A percentile compares a stretch with the other conserved stretches of the same genome.
These are phyloP conservation scores for Picochlorum costavermella DNA, from an alignment of 139 green algal genomes.

Conservation along the genomic window DNA sequence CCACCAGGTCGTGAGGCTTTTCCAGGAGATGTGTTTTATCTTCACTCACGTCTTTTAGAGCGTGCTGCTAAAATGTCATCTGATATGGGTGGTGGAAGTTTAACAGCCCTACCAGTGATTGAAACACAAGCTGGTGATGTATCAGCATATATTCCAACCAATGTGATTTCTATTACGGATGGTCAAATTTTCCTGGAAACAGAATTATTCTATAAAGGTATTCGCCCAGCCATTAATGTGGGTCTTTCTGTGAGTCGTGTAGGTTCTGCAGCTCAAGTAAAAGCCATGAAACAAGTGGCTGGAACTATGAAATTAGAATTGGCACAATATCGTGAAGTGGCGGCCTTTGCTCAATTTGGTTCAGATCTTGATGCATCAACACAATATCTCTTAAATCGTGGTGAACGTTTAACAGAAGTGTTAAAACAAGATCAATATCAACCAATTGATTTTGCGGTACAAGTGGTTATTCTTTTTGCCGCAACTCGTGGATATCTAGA, in stretches of 20 bases:
- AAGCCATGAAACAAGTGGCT: constrained; percentile 80
- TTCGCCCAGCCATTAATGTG: constrained; percentile 84
- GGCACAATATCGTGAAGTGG: constrained; percentile 83
- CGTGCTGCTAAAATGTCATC: constrained; percentile 68
- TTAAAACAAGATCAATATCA: constrained; percentile 86
- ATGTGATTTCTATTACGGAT: constrained; percentile 90
- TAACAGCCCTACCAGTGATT: constrained; percentile 82
- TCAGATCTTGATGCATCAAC: constrained; percentile 83
- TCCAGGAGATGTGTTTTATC: constrained; percentile 85
- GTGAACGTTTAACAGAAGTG: constrained; percentile 76
- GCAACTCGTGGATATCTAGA: constrained; percentile 81
- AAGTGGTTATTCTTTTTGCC: constrained; percentile 52
- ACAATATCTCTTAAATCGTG: constrained; percentile 80
- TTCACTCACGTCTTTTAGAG: constrained; percentile 79
- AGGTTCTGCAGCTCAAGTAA: constrained; percentile 76
- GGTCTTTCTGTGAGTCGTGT: constrained; percentile 78
- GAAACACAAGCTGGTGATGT: constrained; percentile 75
- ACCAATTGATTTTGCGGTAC: constrained; percentile 72
- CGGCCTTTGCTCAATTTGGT: constrained; percentile 83
- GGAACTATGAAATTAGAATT: constrained; percentile 47
- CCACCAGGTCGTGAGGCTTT: constrained; percentile 84
- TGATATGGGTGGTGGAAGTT: constrained; percentile 51
- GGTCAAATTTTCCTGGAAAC: constrained; percentile 84
- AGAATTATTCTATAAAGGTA: constrained; percentile 85
- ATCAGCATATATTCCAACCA: constrained; percentile 85